Base-by-base conservation (phyloP, 2,329 filamentous ascomycete genomes). In the Cytospora chrysosperma region DNA sequence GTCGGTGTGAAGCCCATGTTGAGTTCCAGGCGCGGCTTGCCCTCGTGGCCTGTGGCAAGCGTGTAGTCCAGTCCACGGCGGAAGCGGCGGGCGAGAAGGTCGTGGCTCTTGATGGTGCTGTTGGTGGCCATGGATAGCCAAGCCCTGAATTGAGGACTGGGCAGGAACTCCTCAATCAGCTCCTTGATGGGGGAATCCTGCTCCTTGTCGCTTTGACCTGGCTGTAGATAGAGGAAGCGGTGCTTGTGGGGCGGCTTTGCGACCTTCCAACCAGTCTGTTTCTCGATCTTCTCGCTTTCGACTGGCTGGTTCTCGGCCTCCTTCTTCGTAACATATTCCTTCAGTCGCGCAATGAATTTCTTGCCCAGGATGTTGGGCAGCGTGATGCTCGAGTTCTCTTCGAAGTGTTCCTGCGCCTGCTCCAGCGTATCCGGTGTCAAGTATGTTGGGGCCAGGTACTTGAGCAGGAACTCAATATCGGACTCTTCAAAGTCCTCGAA, bases 181-280 rank as follows among this genome's bases (percentile, higher is more conserved):
- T 96, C 91, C 61, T 88, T 86, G 64, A 96, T 82, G 0, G 91
- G 84, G 17, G 84, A 85, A 57, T 79, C 75, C 15, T 49, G 53
- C 52, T 81, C 76, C 57, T 77, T 69, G 63, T 75, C 67, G 55
- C 75, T 67, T 59, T 77, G 76, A 56, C 71, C 81, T 68, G 77
- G 79, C 69, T 92, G 87, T 65, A 91, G 84, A 76, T 95, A 99
- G 2, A 97, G 81, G 75, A 90, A 99, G 17, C 93, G 91, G 73
- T 97, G 93, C 79, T 99, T 99, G 78, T 99, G 93, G 0, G 95
- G 95, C 47, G 95, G 95, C 34, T 86, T 85, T 8, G 95, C 91
- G 10, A 96, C 89, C 65, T 83, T 85, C 91, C 91, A 95, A 0
- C 78, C 77, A 50, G 80, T 84, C 66, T 78, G 78, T 53, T 81